Evolutionary conservation across 441 rosid species (phyloP), one percentile per base, ranked within the genome.

Genomic region (Adansonia grandidieri): DNA sequence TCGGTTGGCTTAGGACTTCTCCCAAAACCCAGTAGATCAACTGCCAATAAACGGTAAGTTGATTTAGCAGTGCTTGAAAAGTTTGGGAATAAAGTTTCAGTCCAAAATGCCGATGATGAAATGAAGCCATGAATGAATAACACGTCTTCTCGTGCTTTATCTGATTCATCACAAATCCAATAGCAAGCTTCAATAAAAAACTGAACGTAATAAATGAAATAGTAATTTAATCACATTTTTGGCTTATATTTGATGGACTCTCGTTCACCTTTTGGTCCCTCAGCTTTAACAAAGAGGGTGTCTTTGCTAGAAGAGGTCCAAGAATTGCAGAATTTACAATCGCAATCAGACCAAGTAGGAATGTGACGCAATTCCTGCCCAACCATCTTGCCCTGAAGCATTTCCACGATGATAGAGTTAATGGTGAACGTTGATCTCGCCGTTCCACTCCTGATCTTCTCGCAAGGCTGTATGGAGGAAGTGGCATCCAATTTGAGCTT

Each of bases 71-170:
- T 78, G 3, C 77, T 85, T 20, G 90, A 88, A 80, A 96, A 89
- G 81, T 92, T 94, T 2, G 97, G 98, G 66, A 96, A 96, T 68
- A 96, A 77, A 2, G 99, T 96, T 75, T 96, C 98, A 3, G 97
- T 92, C 99, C 99, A 96, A 82, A 96, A 93, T 42, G 93, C 91
- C 4, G 99, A 96, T 1, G 99, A 96, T 19, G 99, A 96, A 81
- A 96, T 90, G 90, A 96, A 96, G 5, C 99, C 99, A 68, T 96
- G 99, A 58, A 96, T 91, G 88, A 96, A 96, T 20, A 96, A 57
- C 9, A 96, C 98, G 74, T 91, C 97, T 60, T 91, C 98, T 69
- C 83, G 79, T 22, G 93, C 87, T 71, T 75, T 76, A 48, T 80
- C 90, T 88, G 88, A 77, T 32, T 1, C 71, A 79, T 76, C 57